phyloP scores from a whole-genome alignment of 2,329 filamentous ascomycete genomes.

The Apiospora rasikravindrae region DNA sequence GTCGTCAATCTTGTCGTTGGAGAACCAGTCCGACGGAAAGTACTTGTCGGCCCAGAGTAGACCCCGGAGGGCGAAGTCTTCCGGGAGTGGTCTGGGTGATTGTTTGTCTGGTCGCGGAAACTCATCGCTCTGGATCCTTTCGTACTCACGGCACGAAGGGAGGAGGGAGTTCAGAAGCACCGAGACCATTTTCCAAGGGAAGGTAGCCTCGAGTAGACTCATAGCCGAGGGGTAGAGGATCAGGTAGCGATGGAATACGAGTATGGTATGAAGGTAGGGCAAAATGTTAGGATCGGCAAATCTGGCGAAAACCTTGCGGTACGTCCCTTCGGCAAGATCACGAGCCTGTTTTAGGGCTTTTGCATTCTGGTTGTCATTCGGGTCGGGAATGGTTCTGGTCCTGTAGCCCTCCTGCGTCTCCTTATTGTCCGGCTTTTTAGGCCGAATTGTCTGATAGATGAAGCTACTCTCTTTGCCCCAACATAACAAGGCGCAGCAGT shows the following conservation, averaged over 20 bases:
- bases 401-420: conserved; percentile 28
- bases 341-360: conserved; percentile 24
- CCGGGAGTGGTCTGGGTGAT: conserved; percentile 63
- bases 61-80: conserved; percentile 50
- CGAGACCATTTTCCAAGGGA: conserved; percentile 60
- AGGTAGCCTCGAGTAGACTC: conserved; percentile 46
- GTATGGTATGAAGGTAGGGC: conserved; percentile 62
- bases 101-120: conserved; percentile 55
- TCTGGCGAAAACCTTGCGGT: conserved; percentile 51
- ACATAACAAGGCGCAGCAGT: conserved; percentile 53
- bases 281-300: conserved; percentile 64
- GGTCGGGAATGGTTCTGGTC: conserved; percentile 26
- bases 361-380: conserved; percentile 27
- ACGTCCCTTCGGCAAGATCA: conserved; percentile 32
- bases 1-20: conserved; percentile 63
- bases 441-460: conserved; percentile 48
- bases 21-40: conserved; percentile 65
- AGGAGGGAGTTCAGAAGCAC: conserved; percentile 45
- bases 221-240: conserved; percentile 48
- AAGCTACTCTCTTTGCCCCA: conserved; percentile 57
- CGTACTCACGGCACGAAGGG: conserved; percentile 35
- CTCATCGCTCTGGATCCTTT: conserved; percentile 44
- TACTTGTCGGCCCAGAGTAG: conserved; percentile 42
- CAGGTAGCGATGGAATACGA: conserved; percentile 40
- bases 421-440: conserved; percentile 43